A percentile compares a stretch with the other conserved stretches of the same genome.
Evolutionary conservation across 306 rosid species (phyloP).

Genomic region (Cucurbita moschata): DNA sequence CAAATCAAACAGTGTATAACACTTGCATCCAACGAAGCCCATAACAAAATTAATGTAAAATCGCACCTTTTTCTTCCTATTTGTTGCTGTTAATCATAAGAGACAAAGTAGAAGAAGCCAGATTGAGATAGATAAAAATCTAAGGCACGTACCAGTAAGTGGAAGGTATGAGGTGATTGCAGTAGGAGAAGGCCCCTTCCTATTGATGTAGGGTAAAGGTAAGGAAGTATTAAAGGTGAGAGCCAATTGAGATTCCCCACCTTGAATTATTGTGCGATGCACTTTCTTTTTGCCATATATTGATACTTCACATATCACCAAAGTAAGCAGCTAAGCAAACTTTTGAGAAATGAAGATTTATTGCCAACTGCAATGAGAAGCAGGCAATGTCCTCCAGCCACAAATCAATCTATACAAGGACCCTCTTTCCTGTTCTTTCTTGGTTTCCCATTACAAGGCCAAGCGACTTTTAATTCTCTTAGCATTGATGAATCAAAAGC

Average conservation of each 20-base stretch:
- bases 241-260: slow-evolving; percentile 3
- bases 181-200: neutral
- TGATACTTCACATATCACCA: slow-evolving; percentile 2
- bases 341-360: neutral
- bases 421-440: neutral
- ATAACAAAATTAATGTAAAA: neutral
- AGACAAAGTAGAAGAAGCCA: neutral
- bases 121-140: slow-evolving; percentile 2
- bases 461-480: neutral
- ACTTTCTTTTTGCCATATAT: slow-evolving; percentile 1
- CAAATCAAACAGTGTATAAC: neutral
- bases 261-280: neutral
- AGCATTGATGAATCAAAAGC: neutral
- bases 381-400: neutral
- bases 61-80: neutral
- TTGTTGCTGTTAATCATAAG: neutral
- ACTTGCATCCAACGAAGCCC: neutral
- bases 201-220: neutral
- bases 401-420: neutral
- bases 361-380: neutral
- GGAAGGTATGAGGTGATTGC: neutral
- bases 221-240: neutral
- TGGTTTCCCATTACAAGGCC: neutral
- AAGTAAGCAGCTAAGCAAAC: neutral
- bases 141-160: neutral